These are phyloP conservation scores for Cronartium quercuum DNA, from an alignment of 1,284 basidiomycete species.

Conservation along the genomic window DNA sequence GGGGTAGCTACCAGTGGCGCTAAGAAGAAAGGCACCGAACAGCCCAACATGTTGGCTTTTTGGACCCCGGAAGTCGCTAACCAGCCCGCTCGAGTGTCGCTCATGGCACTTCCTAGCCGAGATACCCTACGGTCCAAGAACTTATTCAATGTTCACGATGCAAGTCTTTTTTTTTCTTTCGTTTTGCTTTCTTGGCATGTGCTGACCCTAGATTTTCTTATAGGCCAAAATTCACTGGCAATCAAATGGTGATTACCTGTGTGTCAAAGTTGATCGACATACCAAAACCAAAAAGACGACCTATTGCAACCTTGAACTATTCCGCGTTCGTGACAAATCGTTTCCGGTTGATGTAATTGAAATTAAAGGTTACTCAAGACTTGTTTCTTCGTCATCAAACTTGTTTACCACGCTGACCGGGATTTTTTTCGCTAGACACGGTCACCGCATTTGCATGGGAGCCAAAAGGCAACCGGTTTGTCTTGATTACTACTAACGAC, in stretches of 20 bases:
- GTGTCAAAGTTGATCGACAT: constrained; percentile 98
- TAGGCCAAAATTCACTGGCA: constrained; percentile 99
- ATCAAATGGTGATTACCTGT: constrained; percentile 96
- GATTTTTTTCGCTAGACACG: constrained; percentile 59
- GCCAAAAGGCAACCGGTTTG: constrained; percentile 90
- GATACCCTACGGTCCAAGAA: constrained; percentile 88
- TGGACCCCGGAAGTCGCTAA: constrained; percentile 96
- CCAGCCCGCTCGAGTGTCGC: constrained; percentile 91
- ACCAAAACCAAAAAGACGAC: constrained; percentile 99
- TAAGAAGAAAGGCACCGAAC: constrained; percentile 44
- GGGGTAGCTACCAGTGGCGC: constrained; percentile 38
- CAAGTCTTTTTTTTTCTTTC: constrained; percentile 51
- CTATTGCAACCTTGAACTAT: constrained; percentile 97
- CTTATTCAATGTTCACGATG: constrained; percentile 95
- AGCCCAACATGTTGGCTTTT: constrained; percentile 75
- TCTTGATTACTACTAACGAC: constrained; percentile 88
- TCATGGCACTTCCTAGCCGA: constrained; percentile 82
- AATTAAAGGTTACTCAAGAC: constrained; percentile 69
- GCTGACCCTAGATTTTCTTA: background rate
- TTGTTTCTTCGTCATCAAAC: background rate
- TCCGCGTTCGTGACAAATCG: constrained; percentile 95
- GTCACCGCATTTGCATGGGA: constrained; percentile 99
- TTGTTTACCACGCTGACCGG: background rate
- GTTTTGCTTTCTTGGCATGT: background rate
- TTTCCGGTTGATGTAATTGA: constrained; percentile 97